These are phyloP conservation scores for Coffea canephora DNA, from an alignment of 257 asterid species.

Conservation along the genomic window DNA sequence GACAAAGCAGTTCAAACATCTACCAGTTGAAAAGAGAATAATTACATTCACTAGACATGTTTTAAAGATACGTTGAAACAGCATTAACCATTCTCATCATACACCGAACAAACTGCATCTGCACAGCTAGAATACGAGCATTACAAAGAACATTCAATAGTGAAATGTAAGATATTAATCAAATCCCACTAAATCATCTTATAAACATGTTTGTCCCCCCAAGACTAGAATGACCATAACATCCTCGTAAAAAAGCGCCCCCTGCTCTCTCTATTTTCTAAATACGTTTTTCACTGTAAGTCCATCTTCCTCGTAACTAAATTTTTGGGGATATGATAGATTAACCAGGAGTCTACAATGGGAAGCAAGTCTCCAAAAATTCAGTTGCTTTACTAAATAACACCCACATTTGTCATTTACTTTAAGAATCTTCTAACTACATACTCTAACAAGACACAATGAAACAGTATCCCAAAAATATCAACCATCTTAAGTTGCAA, in stretches of 20 bases:
- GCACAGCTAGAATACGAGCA: too few species aligned
- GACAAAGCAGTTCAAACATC: constrained; percentile 17
- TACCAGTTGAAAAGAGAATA: not conserved
- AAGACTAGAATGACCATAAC: not conserved
- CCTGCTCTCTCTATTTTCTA: not conserved
- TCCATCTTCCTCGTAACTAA: not conserved
- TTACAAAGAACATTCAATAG: too few species aligned
- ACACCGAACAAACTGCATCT: too few species aligned
- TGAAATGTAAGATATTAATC: not conserved
- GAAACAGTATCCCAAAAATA: not conserved
- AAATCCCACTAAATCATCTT: not conserved
- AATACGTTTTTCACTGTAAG: not conserved
- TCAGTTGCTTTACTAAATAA: too few species aligned
- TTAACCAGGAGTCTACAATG: not conserved
- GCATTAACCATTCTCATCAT: not conserved
- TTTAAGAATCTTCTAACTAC: not conserved
- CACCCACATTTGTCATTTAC: not conserved
- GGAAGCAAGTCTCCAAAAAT: too few species aligned
- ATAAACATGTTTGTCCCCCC: too few species aligned
- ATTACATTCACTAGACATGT: not conserved
- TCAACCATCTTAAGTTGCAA: not conserved
- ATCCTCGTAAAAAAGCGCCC: not conserved
- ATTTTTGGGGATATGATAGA: not conserved
- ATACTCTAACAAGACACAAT: not conserved
- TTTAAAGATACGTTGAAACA: not conserved